Conservation (phyloP, 2,329 filamentous ascomycete genomes). For the Kalaharituber pfeilii region DNA sequence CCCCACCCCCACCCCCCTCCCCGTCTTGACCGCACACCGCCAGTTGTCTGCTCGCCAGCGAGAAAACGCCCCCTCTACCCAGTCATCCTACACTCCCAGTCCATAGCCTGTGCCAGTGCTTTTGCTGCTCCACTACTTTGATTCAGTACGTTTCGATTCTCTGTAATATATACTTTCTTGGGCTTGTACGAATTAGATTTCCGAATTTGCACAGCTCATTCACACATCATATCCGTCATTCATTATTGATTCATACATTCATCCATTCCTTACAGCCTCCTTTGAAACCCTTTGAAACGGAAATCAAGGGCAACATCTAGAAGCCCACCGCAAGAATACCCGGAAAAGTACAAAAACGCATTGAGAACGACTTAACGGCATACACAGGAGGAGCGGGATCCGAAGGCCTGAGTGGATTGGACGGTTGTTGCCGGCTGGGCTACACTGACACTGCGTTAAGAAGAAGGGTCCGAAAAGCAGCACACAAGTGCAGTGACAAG, state of each 20-base stretch:
- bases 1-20: background rate
- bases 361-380: too few relatives aligned
- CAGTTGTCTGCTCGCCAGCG: background rate
- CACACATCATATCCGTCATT: too few relatives aligned
- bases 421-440: background rate
- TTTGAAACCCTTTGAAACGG: too few relatives aligned
- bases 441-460: background rate
- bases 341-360: too few relatives aligned
- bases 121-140: background rate
- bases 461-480: background rate
- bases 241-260: background rate
- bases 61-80: too few relatives aligned
- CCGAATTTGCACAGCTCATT: background rate
- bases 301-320: too few relatives aligned
- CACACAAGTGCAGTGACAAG: background rate
- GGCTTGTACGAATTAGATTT: conserved; percentile 1
- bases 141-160: background rate
- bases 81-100: background rate
- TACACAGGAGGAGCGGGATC: background rate
- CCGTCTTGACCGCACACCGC: background rate
- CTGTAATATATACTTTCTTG: too few relatives aligned
- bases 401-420: background rate
- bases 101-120: background rate
- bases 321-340: too few relatives aligned
- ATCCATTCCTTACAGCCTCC: background rate